Evolutionary conservation across 306 rosid species (phyloP), one percentile per base, ranked within the genome.

Genomic region (Vigna unguiculata): DNA sequence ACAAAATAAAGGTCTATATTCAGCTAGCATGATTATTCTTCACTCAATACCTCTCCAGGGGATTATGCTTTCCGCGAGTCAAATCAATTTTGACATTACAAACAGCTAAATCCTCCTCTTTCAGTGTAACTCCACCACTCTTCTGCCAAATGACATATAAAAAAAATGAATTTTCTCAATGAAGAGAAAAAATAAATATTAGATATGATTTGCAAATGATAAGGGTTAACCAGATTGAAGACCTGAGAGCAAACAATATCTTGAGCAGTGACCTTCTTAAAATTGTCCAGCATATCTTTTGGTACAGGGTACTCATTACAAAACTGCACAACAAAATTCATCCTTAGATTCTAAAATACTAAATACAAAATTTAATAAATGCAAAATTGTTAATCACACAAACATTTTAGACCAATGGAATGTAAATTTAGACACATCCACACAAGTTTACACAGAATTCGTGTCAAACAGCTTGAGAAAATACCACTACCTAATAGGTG

Each of bases 211-310:
- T 19, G 55, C 63, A 69, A 41, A 65, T 79, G 48, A 15, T 21
- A 80, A 76, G 49, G 65, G 52, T 69, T 47, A 36, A 46, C 54
- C 51, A 24, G 59, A 59, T 36, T 54, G 71, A 71, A 48, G 43
- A 93, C 98, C 97, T 95, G 97, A 20, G 97, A 85, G 75, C 98
- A 95, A 83, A 90, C 87, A 80, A 95, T 95, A 80, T 95, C 98
- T 85, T 89, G 91, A 13, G 97, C 90, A 45, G 97, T 95, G 79
- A 92, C 93, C 22, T 88, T 87, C 86, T 88, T 92, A 80, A 90
- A 92, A 72, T 90, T 74, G 43, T 90, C 93, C 71, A 92, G 69
- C 84, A 84, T 86, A 76, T 90, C 89, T 87, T 86, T 95, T 16
- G 97, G 98, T 61, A 95, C 96, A n/a, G 97, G 86, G 89, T 95